Evolutionary conservation across 192 early-diverging fungal genomes (phyloP), one percentile per base, ranked within the genome.

Genomic region (Podila epicladia): DNA sequence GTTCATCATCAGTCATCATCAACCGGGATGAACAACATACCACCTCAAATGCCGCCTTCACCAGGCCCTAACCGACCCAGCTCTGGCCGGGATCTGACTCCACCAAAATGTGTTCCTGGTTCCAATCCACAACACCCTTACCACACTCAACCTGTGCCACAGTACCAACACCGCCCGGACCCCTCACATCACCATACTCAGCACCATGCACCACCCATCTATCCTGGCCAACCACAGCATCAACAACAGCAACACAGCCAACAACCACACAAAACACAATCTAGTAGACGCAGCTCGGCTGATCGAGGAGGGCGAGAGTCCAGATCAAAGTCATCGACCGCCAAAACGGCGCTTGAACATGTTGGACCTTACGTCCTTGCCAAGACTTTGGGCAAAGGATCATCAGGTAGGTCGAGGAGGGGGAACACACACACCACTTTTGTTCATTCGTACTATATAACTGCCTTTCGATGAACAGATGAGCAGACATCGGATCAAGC

Each of bases 321-420:
- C 58, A 71, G 62, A 51, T 61, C 69, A 13, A 75, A 58, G 28
- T 57, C 60, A 8, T 55, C 62, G 33, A 33, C 55, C 26, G 12
- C 58, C 15, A 78, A 71, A 48, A 9, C 64, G 0, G 12, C 35
- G 9, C 60, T 24, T 17, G 75, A 87, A 60, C 72, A 87, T 35
- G 75, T 87, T 32, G 86, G 86, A 9, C 82, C 85, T 33, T 87
- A 87, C 37, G 74, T 77, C 50, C 70, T 87, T 38, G 84, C 84
- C 9, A 84, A 84, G 58, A 85, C 84, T 26, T 53, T 87, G 38
- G 86, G 86, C 32, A 87, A 83, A 71, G 86, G 86, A 22, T 85
- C 86, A 45, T 87, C 86, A 75, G 86, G 86, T 87, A 87, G 41
- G 41, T 11, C 9, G 35, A 37, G 35, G 35, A 11, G 1, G 13